Evolutionary conservation across 257 asterid species (phyloP).

Genomic region (Linaria vulgaris): DNA sequence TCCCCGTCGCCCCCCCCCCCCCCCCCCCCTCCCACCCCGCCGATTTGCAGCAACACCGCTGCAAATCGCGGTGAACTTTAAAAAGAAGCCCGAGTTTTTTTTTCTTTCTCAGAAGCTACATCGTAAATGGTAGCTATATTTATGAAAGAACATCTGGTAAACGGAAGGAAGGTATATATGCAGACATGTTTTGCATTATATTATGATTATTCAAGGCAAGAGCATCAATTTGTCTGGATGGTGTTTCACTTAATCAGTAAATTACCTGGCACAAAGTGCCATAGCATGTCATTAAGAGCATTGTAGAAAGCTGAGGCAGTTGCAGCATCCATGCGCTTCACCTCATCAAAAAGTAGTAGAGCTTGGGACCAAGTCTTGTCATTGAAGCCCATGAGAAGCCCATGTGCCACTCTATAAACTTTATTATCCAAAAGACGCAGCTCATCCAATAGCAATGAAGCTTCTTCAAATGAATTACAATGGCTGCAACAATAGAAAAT

Average conservation of each 20-base stretch:
- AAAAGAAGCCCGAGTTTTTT: not conserved
- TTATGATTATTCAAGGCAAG: constrained; percentile 7
- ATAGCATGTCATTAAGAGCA: constrained; percentile 89
- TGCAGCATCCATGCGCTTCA: constrained; percentile 86
- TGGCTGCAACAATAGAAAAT: constrained; percentile 63
- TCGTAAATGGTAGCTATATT: not conserved
- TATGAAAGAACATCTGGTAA: not conserved
- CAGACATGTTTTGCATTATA: not conserved
- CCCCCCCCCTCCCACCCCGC: too few species aligned
- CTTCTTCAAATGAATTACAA: constrained; percentile 87
- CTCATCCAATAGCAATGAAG: constrained; percentile 82
- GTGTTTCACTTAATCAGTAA: constrained; percentile 8
- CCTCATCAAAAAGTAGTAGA: constrained; percentile 72
- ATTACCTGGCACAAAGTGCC: constrained; percentile 97
- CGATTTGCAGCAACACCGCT: too few species aligned
- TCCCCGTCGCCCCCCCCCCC: too few species aligned
- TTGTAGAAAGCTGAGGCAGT: constrained; percentile 94
- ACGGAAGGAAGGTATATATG: not conserved
- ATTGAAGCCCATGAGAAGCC: constrained; percentile 79
- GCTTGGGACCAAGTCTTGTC: constrained; percentile 79
- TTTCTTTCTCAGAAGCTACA: too few species aligned
- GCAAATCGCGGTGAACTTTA: too few species aligned
- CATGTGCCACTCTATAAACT: constrained; percentile 92
- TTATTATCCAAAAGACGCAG: constrained; percentile 76
- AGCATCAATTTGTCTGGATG: not conserved